Base-by-base conservation (phyloP, 2,329 filamentous ascomycete genomes). In the Diaporthe australafricana region DNA sequence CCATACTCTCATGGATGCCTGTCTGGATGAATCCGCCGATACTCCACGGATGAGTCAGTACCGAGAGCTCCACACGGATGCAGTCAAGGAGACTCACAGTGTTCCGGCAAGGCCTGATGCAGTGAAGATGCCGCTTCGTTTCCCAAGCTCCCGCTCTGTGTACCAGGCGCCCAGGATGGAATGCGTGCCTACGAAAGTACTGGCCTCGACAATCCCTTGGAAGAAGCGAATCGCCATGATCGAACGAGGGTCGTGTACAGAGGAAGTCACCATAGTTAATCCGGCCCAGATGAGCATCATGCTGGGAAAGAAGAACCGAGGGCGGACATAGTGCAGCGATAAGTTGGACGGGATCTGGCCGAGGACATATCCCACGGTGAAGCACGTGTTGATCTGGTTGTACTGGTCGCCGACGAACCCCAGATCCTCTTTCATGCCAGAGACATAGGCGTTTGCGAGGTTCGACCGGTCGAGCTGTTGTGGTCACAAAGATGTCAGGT, bases 231-330 rank as follows among this genome's bases (percentile, higher is more conserved):
- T 89, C 1, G 85, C 88, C 86, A 90, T 90, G 76, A 91, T 89
- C 55, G 86, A 80, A 72, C 84, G 81, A 0, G 88, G 87, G 5
- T 81, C 83, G 9, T 87, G 84, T 0, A 82, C 84, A 3, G 85
- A 83, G 1, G 88, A 89, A 1, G 88, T 90, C 45, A 85, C 81
- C 88, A 92, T 91, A 2, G 91, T 93, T 32, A 93, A 80, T 0
- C 84, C 82, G 2, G 87, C 90, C 91, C 91, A 93, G 70, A 89
- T 77, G 25, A 91, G 70, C 87, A 91, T 91, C 85, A 90, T 91
- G 35, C 83, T 76, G 0, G 90, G 90, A 76, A 91, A 91, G 83
- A 89, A 92, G 73, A 88, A 83, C n/a, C 90, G 85, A 2, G 90
- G 91, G 63, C 86, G 86, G 72, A 93, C 77, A 75, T 91, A 90